Conservation (phyloP, 495 filamentous ascomycete species). For the Podospora anserina region DNA sequence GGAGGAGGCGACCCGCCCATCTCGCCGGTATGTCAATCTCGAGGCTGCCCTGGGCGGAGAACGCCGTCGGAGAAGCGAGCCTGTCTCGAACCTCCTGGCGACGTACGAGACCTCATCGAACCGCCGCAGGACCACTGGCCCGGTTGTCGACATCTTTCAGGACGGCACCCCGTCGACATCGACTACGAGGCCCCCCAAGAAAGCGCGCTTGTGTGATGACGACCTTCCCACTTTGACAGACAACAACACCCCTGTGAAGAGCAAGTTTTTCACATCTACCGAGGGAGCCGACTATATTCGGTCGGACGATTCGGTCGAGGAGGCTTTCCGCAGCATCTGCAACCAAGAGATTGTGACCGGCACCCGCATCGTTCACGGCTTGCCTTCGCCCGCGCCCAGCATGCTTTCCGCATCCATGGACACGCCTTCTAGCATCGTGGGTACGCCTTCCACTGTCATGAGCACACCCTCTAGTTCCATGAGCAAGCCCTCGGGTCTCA, state of each 20-base stretch:
- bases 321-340: conserved; percentile 35
- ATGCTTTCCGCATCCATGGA: background rate
- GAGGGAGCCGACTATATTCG: conserved; percentile 32
- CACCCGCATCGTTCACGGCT: conserved; percentile 29
- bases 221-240: conserved; percentile 18
- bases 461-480: too few species aligned
- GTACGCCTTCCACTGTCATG: too few species aligned
- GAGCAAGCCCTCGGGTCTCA: too few species aligned
- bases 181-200: conserved; percentile 45
- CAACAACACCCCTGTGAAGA: conserved; percentile 29
- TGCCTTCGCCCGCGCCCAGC: conserved; percentile 35
- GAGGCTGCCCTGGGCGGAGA: conserved; percentile 18
- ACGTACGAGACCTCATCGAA: conserved; percentile 20
- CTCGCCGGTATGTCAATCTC: conserved; percentile 24
- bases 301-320: conserved; percentile 49
- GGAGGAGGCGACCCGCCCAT: conserved; percentile 14
- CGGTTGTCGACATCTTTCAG: conserved; percentile 21
- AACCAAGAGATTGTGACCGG: conserved; percentile 18
- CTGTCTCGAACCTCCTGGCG: conserved; percentile 37
- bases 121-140: conserved; percentile 37
- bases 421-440: background rate
- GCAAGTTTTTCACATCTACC: conserved; percentile 41
- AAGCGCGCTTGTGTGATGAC: conserved; percentile 48
- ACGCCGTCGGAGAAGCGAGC: conserved; percentile 40
- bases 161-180: conserved; percentile 26